Evolutionary conservation across 163 green algal species (phyloP), one percentile per base, ranked within the genome.

Genomic region (Chlorella variabilis): DNA sequence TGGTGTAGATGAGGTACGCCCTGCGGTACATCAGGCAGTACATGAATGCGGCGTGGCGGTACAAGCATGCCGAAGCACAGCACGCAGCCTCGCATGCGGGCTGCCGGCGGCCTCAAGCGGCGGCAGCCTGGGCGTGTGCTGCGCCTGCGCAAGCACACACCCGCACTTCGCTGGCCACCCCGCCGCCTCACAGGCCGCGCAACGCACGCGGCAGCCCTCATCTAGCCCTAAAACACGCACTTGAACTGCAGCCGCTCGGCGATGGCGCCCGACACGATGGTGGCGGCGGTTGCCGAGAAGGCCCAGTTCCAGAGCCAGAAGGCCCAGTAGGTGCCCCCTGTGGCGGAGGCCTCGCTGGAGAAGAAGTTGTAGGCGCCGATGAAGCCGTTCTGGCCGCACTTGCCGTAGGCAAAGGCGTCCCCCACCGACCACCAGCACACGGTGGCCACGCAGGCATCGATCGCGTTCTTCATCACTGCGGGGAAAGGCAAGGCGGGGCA

Each of bases 1-100:
- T 87, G 42, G 91, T 90, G 87, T 97, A 97, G 20, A 82, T 38
- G 20, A 95, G 48, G 88, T 96, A 96, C 54, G 87, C 87, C 51
- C 56, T 74, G 66, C 59, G 23, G 54, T 31, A 62, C 54, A 62
- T 27, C 15, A 4, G 54, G 18, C 20, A 27, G 15, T 8, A 31
- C 5, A n/a, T 27, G 34, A 11, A 71, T 3, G 3, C 15, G 59
- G 29, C 4, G 7, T 62, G 54, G 54, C 54, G 23, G 23, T 31
- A 54, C 45, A 54, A 54, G 45, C 45, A 54, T 5, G 25, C 9
- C 9, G 23, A 62, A 62, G 54, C 18, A 62, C 9, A n/a, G 5
- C 25, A n/a, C 15, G 5, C 54, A 62, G 54, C 15, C 20, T 27
- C 54, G 18, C 54, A 23, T 62, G 54, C 23, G 4, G 4, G 54